phyloP scores from a whole-genome alignment of 352 stramenopile genomes.

The Vaucheria bursata region DNA sequence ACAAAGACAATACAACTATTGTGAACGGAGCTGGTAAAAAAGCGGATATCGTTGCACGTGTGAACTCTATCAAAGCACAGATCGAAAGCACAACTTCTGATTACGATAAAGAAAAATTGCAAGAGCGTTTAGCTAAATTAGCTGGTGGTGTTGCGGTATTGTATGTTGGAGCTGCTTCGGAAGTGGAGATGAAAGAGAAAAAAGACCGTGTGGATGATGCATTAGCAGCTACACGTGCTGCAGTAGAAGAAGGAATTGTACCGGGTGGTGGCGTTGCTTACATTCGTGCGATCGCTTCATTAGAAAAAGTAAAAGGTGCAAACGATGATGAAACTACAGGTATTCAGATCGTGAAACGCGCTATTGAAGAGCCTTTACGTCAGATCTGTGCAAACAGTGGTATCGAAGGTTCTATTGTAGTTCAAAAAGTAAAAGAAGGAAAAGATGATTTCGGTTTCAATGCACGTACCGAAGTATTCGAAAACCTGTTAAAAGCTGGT shows the following conservation, averaged over 20 bases:
- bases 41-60: neutral
- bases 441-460: constrained; percentile 89
- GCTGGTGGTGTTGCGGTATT: constrained; percentile 97
- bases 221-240: constrained; percentile 96
- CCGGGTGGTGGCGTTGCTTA: constrained; percentile 93
- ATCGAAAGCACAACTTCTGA: constrained; percentile 94
- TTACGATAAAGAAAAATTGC: constrained; percentile 99
- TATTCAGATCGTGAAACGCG: constrained; percentile 87
- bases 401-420: constrained; percentile 93
- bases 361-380: constrained; percentile 78
- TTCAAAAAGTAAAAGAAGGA: constrained; percentile 92
- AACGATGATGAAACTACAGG: constrained; percentile 98
- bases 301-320: constrained; percentile 63
- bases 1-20: constrained; percentile 98
- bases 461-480: constrained; percentile 90
- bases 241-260: constrained; percentile 97
- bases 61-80: neutral
- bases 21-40: constrained; percentile 79
- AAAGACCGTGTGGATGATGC: constrained; percentile 99
- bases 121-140: constrained; percentile 98
- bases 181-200: constrained; percentile 99
- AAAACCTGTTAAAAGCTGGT: constrained; percentile 93
- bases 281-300: constrained; percentile 86
- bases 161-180: constrained; percentile 88
- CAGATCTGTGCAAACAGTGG: constrained; percentile 98